Base-by-base conservation (phyloP, 2,329 filamentous ascomycete species). In the Cytospora leucostoma region DNA sequence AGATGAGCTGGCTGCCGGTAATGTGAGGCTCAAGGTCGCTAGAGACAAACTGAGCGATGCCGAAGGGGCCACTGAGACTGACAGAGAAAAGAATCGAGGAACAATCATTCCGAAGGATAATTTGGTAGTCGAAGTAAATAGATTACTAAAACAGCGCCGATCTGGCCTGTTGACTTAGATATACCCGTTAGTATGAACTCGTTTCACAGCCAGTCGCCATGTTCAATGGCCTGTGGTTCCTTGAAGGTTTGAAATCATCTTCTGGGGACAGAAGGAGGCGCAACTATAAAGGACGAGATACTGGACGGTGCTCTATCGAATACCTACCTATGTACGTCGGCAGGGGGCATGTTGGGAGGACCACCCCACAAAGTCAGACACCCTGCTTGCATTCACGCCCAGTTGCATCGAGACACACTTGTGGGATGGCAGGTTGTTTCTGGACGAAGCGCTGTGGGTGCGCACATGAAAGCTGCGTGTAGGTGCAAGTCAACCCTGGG, bases 41-140 rank as follows among this genome's bases (percentile, higher is more conserved):
- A 54, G 2, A 51, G 71, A 93, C 78, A 88, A 92, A 53, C 4
- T n/a, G 15, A 13, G 40, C 17, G 80, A 96, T 59, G 83, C 84
- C 2, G 88, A 94, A 50, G 91, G 88, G 32, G 90, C 97, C 80
- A 88, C 92, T 0, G 91, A 97, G 75, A 96, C 97, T 80, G 90
- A 96, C 64, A 93, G 93, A 54, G 84, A 56, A 21, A 38, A 50
- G 1, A n/a, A 37, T 6, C 56, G 44, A 8, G 59, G 54, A 1
- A 21, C 35, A 12, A 17, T 62, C 2, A 47, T 62, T 12, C 4
- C 54, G 6, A 59, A 32, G 4, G 35, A 19, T 13, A 7, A 62
- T 62, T 4, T 62, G 27, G 47, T 57, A 7, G 19, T 3, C 3
- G 54, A 52, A 13, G 47, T 62, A 10, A 57, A 57, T 32, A n/a